Evolutionary conservation across 2,329 filamentous ascomycete genomes (phyloP).

Genomic region (Monilinia fructigena): DNA sequence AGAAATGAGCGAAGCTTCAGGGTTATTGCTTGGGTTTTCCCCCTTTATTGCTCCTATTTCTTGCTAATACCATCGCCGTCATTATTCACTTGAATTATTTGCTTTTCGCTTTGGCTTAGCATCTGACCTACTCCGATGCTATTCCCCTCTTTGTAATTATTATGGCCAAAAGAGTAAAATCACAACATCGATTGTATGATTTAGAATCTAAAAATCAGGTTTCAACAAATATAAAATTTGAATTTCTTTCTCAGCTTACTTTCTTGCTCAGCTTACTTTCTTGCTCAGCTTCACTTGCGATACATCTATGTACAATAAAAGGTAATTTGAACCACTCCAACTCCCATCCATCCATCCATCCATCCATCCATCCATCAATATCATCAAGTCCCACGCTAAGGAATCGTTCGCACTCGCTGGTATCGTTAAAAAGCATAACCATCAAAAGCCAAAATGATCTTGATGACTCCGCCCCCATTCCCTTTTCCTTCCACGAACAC

Average conservation of each 20-base stretch:
- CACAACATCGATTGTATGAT: no score
- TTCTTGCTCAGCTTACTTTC: not conserved
- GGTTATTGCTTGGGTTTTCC: no score
- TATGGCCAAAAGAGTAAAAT: no score
- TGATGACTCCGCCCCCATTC: not conserved
- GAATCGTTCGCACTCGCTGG: slow-evolving; percentile 21
- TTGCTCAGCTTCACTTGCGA: not conserved
- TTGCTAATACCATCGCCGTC: no score
- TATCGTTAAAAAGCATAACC: slow-evolving; percentile 24
- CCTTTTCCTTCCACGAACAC: slow-evolving; percentile 16
- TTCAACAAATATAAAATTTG: not conserved
- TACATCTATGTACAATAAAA: slow-evolving; percentile 13
- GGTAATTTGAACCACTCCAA: slow-evolving; percentile 1
- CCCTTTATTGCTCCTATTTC: no score
- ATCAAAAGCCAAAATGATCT: slow-evolving; percentile 14
- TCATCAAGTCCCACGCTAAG: not conserved
- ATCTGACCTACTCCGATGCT: no score
- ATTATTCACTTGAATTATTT: no score
- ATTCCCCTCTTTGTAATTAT: no score
- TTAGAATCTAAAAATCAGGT: not conserved
- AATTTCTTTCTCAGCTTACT: slow-evolving; percentile 1
- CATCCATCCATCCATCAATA: not conserved
- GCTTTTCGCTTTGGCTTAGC: no score
- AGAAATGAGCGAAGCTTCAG: no score
- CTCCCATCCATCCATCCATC: not conserved